phyloP scores from a whole-genome alignment of 2,329 filamentous ascomycete genomes.

The Verticillium nonalfalfae region DNA sequence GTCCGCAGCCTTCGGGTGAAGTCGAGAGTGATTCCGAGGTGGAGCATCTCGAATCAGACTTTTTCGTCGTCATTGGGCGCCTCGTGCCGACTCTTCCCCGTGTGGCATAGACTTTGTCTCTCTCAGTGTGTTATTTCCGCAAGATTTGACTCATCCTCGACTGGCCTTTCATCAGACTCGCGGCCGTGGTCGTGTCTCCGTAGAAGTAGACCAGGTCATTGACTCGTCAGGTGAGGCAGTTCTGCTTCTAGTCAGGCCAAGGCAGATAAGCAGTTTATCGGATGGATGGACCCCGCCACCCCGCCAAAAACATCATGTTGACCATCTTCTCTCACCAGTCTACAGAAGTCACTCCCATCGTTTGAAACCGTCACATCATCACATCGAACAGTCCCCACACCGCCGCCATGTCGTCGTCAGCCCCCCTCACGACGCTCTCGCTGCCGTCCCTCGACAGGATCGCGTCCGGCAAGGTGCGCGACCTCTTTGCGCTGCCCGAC shows the following conservation, averaged over 20 bases:
- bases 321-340: background rate
- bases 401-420: conserved; percentile 2
- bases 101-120: background rate
- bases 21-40: background rate
- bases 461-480: conserved; percentile 63
- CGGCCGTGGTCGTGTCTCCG: too few species aligned
- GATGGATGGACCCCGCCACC: background rate
- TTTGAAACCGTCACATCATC: background rate
- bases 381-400: background rate
- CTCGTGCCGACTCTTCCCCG: background rate
- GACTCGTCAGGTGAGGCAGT: too few species aligned
- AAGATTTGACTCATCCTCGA: background rate
- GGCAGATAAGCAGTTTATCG: too few species aligned
- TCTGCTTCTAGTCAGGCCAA: too few species aligned
- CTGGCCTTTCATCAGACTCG: too few species aligned
- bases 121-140: background rate
- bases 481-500: conserved; percentile 68
- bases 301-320: background rate
- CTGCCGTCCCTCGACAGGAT: conserved; percentile 13
- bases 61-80: background rate
- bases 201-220: too few species aligned
- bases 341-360: background rate
- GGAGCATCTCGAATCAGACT: background rate
- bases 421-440: conserved; percentile 13
- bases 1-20: too few species aligned